Evolutionary conservation across 768 basidiomycete species (phyloP).

Genomic region (Boletellus emodensis): DNA sequence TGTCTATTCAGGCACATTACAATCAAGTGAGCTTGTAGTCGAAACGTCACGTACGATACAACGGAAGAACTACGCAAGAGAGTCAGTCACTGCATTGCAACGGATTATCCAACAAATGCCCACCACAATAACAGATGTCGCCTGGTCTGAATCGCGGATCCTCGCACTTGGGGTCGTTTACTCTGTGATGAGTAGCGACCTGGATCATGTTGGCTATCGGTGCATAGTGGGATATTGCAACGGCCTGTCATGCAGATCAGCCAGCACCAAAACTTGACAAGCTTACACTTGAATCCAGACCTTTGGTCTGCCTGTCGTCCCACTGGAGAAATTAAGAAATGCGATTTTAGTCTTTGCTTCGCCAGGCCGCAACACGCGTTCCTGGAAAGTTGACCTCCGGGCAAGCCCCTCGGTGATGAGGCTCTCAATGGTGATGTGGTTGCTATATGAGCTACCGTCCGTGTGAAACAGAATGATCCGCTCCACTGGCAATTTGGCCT

Average conservation of each 20-base stretch:
- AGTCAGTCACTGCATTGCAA: background rate
- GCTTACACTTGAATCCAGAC: conserved; percentile 26
- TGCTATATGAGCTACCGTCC: conserved; percentile 4
- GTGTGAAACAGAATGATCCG: conserved; percentile 42
- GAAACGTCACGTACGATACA: conserved; percentile 48
- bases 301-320: conserved; percentile 75
- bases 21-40: background rate
- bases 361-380: conserved; percentile 48
- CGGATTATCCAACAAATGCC: conserved; percentile 6
- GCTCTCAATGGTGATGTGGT: conserved; percentile 38
- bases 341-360: conserved; percentile 70
- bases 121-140: conserved; percentile 58
- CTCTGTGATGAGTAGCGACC: conserved; percentile 48
- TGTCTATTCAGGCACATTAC: conserved; percentile 38
- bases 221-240: conserved; percentile 58
- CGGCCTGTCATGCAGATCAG: conserved; percentile 36
- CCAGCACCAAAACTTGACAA: background rate
- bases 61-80: conserved; percentile 45
- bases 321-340: conserved; percentile 69
- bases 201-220: conserved; percentile 62
- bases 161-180: conserved; percentile 43
- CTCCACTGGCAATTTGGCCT: conserved; percentile 39
- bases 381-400: conserved; percentile 38
- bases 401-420: conserved; percentile 48
- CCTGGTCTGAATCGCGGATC: conserved; percentile 55